Evolutionary conservation across 2,329 filamentous ascomycete species (phyloP).

Genomic region (Alternaria viburni): DNA sequence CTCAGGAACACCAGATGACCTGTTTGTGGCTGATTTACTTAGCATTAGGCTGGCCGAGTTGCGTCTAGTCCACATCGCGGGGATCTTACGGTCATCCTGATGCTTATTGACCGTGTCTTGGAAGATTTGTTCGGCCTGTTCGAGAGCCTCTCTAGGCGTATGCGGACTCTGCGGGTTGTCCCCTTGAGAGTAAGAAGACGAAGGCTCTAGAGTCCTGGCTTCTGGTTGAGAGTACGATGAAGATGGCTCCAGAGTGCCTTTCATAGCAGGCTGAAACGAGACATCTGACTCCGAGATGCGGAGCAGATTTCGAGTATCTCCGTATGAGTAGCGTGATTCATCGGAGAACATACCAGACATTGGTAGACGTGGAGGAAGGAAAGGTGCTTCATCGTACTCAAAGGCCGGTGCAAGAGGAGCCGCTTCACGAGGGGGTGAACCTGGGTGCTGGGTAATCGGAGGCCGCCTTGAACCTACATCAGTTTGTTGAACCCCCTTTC

Average conservation of each 20-base stretch:
- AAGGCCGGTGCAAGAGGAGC: slow-evolving; percentile 39
- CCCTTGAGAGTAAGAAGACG: slow-evolving; percentile 38
- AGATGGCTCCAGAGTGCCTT: slow-evolving; percentile 22
- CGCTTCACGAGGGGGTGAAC: slow-evolving; percentile 29
- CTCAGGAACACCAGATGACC: slow-evolving; percentile 7
- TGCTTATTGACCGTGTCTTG: slow-evolving; percentile 15
- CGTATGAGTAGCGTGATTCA: slow-evolving; percentile 43
- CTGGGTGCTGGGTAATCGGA: slow-evolving; percentile 18
- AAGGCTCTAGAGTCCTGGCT: slow-evolving; percentile 19
- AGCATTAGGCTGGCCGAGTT: slow-evolving; percentile 36
- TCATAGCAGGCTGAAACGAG: not conserved
- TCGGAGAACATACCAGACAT: slow-evolving; percentile 33
- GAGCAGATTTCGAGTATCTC: slow-evolving; percentile 43
- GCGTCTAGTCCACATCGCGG: slow-evolving; percentile 42
- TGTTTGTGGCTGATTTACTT: slow-evolving; percentile 12
- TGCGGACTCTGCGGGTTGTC: slow-evolving; percentile 15
- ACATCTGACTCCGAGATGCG: slow-evolving; percentile 24
- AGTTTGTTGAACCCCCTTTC: not conserved
- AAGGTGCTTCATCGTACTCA: slow-evolving; percentile 20
- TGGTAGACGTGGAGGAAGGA: slow-evolving; percentile 10
- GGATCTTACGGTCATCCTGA: slow-evolving; percentile 24
- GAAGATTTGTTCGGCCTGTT: slow-evolving; percentile 42
- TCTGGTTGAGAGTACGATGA: slow-evolving; percentile 32
- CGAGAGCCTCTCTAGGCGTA: slow-evolving; percentile 36
- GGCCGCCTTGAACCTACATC: slow-evolving; percentile 5